A percentile compares a stretch with the other conserved stretches of the same genome.
phyloP scores from a whole-genome alignment of 2,329 filamentous ascomycete species.

The Westerdykella sp. region DNA sequence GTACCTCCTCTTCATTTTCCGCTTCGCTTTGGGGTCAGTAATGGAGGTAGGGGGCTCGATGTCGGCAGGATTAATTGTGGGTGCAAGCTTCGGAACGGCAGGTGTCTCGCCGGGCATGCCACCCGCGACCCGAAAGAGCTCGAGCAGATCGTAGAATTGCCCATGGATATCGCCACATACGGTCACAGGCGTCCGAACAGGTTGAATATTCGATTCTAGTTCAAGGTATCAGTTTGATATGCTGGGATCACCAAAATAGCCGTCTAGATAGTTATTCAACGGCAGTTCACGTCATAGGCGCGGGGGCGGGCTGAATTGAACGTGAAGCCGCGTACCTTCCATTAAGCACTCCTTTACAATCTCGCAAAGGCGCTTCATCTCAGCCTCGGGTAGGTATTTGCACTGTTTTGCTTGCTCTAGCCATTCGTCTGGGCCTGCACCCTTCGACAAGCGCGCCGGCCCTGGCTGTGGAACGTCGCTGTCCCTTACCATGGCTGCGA shows the following conservation, averaged over 20 bases:
- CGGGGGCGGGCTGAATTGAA: too few species aligned
- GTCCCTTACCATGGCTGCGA: slow-evolving; percentile 42
- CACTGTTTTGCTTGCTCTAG: slow-evolving; percentile 93
- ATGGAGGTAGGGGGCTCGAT: slow-evolving; percentile 88
- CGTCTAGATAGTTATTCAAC: too few species aligned
- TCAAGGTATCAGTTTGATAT: neutral
- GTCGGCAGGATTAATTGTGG: slow-evolving; percentile 81
- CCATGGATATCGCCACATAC: slow-evolving; percentile 98
- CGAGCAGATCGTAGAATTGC: slow-evolving; percentile 95
- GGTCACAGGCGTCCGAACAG: slow-evolving; percentile 92
- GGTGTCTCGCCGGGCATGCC: slow-evolving; percentile 83
- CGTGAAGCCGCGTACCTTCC: slow-evolving; percentile 61
- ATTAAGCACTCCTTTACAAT: slow-evolving; percentile 98
- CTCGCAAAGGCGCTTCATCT: slow-evolving; percentile 98
- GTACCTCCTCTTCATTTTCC: slow-evolving; percentile 64
- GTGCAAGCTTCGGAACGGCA: slow-evolving; percentile 51
- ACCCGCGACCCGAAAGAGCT: slow-evolving; percentile 92
- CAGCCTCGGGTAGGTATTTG: slow-evolving; percentile 88
- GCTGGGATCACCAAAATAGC: too few species aligned
- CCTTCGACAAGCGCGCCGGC: slow-evolving; percentile 74
- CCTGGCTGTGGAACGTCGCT: slow-evolving; percentile 78
- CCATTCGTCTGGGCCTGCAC: slow-evolving; percentile 91
- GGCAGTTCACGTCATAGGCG: too few species aligned
- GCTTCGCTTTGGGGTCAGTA: slow-evolving; percentile 77
- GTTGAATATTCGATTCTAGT: slow-evolving; percentile 94